These are phyloP conservation scores for Immersiella caudata DNA, from an alignment of 495 filamentous ascomycete genomes.

Conservation along the genomic window DNA sequence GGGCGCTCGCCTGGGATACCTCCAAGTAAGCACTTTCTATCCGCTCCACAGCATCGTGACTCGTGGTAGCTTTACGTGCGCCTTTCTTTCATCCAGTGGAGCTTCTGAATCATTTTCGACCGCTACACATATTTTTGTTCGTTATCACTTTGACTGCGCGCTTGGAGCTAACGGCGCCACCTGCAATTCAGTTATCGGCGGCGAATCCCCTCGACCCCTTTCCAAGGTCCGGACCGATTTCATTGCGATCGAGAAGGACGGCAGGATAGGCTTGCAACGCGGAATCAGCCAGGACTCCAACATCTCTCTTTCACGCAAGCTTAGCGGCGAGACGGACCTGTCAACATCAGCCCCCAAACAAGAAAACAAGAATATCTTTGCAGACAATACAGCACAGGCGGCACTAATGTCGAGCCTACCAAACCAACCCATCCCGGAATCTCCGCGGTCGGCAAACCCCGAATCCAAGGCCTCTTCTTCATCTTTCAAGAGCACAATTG, in stretches of 20 bases:
- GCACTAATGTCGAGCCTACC: slow-evolving; percentile 37
- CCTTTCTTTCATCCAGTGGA: background rate
- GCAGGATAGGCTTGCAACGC: slow-evolving; percentile 49
- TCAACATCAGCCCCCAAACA: slow-evolving; percentile 29
- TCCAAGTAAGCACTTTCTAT: slow-evolving; percentile 31
- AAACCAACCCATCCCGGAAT: slow-evolving; percentile 40
- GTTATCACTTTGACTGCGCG: background rate
- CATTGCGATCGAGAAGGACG: slow-evolving; percentile 72
- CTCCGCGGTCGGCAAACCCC: slow-evolving; percentile 30
- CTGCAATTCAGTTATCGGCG: background rate
- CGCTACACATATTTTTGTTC: background rate
- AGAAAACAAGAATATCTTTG: slow-evolving; percentile 39
- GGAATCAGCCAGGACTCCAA: slow-evolving; percentile 48
- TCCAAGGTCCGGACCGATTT: slow-evolving; percentile 85
- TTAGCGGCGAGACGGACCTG: slow-evolving; percentile 41
- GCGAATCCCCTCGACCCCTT: slow-evolving; percentile 60
- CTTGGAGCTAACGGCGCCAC: slow-evolving; percentile 3
- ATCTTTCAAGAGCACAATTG: slow-evolving; percentile 15
- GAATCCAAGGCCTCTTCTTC: slow-evolving; percentile 19
- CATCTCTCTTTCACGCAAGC: slow-evolving; percentile 39
- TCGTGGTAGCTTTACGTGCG: background rate
- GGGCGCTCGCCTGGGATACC: slow-evolving; percentile 68
- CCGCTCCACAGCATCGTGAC: slow-evolving; percentile 2
- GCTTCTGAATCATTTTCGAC: background rate
- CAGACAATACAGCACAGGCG: slow-evolving; percentile 35